These are phyloP conservation scores for Toxoplasma gondii DNA, from an alignment of 169 alveolate genomes.

Conservation along the genomic window DNA sequence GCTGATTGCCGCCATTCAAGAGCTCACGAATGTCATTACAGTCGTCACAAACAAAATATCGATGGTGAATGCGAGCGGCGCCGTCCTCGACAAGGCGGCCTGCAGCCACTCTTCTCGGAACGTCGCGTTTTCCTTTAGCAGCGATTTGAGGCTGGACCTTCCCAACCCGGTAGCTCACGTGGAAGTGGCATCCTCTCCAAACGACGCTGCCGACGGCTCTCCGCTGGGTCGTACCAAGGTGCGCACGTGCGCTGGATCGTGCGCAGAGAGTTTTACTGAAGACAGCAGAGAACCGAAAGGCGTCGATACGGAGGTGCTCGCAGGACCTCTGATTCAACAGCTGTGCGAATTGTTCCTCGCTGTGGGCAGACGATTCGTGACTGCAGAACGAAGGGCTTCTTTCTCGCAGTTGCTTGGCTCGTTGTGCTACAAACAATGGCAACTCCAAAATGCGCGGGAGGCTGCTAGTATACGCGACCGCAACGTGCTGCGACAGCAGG, in stretches of 20 bases:
- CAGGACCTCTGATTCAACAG: constrained; percentile 9
- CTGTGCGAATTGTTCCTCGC: constrained; percentile 31
- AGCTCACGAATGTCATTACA: not conserved
- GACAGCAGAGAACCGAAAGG: not conserved
- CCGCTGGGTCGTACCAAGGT: too few species aligned
- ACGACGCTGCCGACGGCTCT: too few species aligned
- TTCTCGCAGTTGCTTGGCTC: not conserved
- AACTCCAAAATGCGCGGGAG: constrained; percentile 14
- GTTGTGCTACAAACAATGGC: constrained; percentile 33
- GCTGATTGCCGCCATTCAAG: constrained; percentile 8
- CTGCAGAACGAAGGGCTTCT: not conserved
- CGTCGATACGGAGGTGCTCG: not conserved
- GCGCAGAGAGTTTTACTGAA: not conserved
- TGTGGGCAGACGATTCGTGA: constrained; percentile 4
- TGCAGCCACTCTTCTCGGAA: too few species aligned
- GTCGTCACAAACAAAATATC: not conserved
- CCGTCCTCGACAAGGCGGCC: too few species aligned
- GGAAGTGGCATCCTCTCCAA: not conserved
- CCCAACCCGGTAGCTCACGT: not conserved
- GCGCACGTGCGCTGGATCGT: too few species aligned
- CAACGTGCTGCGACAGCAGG: not conserved
- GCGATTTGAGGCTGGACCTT: too few species aligned
- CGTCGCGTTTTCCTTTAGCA: too few species aligned
- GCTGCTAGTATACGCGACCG: not conserved
- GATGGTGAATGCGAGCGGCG: not conserved